Evolutionary conservation across 306 rosid genomes (phyloP), one percentile per base, ranked within the genome.

Genomic region (Betula pendula): DNA sequence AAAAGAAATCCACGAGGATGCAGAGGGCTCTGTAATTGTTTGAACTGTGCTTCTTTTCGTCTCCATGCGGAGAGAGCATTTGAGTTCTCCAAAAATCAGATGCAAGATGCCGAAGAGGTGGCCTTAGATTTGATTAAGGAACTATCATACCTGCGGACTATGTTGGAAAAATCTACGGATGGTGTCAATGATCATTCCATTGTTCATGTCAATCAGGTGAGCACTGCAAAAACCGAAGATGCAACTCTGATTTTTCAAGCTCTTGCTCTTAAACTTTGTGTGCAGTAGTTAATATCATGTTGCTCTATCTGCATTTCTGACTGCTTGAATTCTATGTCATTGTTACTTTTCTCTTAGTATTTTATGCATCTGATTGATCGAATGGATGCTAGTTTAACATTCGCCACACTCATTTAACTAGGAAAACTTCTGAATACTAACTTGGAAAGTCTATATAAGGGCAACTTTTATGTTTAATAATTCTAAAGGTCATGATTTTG

Each of bases 31-130:
- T 94, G 98, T 83, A 38, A 83, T 50, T 94, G 98, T 84, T 84
- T 94, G 89, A 90, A 89, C 80, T 92, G 97, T 77, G 88, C 82
- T 83, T 92, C 95, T 29, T 92, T 90, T 72, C 91, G 87, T 48
- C 93, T 94, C 58, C 85, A 90, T 72, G 95, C 98, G 6, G 95
- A 94, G 76, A 90, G 93, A 88, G 88, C 95, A 80, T 94, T 92
- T 83, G 97, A 94, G 66, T 94, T 90, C 88, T 94, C 98, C 19
- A 87, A 72, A 85, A 88, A 90, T 85, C 95, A 88, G 81, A 77
- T 92, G 71, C 83, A 86, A 74, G 95, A 92, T 72, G 89, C 95
- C 12, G 86, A 90, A 84, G 97, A 89, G 86, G 78, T 90, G 74
- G 89, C 90, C 60, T 60, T 76, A 29, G 83, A 90, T 76, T 92